These are phyloP conservation scores for Strobilomyces confusus DNA, from an alignment of 768 basidiomycete genomes.

Conservation along the genomic window DNA sequence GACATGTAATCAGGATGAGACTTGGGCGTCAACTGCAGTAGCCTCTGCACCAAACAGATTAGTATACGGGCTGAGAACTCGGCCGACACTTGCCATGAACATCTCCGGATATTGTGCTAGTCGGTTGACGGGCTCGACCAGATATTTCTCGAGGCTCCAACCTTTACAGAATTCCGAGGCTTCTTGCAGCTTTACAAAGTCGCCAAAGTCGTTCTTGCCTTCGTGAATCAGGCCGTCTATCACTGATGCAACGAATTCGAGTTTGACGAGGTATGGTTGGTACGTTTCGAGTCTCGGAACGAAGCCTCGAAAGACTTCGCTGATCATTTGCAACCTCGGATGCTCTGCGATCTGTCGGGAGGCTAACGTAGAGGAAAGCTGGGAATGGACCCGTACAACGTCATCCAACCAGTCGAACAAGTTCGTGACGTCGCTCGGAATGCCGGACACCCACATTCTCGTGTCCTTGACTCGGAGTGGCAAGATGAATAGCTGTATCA, in stretches of 20 bases:
- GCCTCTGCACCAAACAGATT: constrained; percentile 44
- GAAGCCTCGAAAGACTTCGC: constrained; percentile 56
- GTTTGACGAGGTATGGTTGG: constrained; percentile 77
- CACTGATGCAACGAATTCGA: constrained; percentile 54
- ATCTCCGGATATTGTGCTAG: constrained; percentile 66
- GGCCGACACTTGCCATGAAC: constrained; percentile 57
- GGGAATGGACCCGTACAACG: constrained; percentile 71
- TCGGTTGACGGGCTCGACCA: constrained; percentile 74
- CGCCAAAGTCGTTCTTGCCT: constrained; percentile 69
- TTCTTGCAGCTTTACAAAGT: constrained; percentile 75
- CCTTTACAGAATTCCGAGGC: constrained; percentile 48
- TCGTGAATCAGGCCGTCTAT: constrained; percentile 50
- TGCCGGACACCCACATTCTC: constrained; percentile 74
- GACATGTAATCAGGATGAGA: constrained; percentile 67
- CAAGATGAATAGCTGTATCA: constrained; percentile 68
- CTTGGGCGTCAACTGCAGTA: constrained; percentile 66
- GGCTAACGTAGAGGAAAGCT: constrained; percentile 51
- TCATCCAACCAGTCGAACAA: constrained; percentile 89
- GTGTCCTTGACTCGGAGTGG: constrained; percentile 73
- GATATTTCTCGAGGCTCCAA: constrained; percentile 61
- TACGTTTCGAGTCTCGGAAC: constrained; percentile 74
- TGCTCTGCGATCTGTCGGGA: constrained; percentile 38
- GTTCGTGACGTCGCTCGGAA: constrained; percentile 64
- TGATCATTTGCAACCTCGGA: constrained; percentile 48
- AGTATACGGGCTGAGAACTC: neutral